Evolutionary conservation across 306 rosid genomes (phyloP).

Genomic region (Alnus glutinosa): DNA sequence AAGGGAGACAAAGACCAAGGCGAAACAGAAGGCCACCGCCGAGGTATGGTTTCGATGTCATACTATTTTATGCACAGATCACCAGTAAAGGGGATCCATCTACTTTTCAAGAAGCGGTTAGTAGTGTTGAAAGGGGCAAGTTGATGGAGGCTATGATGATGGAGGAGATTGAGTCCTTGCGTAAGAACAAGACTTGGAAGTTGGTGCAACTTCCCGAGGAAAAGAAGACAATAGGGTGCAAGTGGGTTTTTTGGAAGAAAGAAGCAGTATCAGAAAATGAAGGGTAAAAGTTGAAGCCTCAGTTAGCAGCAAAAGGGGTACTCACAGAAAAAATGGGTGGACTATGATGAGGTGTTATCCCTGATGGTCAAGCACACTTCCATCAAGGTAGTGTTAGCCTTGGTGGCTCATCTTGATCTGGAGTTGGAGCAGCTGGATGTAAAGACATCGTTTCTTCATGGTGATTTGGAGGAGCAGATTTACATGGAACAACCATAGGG

Average conservation of each 20-base stretch:
- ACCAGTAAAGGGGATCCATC: no score
- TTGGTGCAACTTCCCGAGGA: neutral
- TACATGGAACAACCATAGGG: neutral
- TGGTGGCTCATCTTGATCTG: neutral
- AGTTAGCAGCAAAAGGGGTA: neutral
- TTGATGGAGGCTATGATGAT: no score
- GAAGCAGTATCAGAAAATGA: neutral
- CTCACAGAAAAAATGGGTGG: neutral
- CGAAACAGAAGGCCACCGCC: no score
- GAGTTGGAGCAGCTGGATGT: neutral
- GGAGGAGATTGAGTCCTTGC: neutral
- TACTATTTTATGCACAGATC: no score
- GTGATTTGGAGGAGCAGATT: neutral
- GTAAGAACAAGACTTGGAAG: neutral
- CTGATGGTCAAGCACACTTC: neutral
- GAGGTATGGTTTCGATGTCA: no score
- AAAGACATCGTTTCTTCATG: no score
- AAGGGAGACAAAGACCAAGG: no score
- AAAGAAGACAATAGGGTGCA: neutral
- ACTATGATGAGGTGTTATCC: neutral
- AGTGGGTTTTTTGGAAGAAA: neutral
- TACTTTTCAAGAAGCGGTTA: no score
- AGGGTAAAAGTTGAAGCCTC: no score
- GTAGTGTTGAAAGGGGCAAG: no score
- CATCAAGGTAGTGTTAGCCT: neutral